phyloP scores from a whole-genome alignment of 805 yeast genomes.

The Zygosaccharomyces gambellarensis region DNA sequence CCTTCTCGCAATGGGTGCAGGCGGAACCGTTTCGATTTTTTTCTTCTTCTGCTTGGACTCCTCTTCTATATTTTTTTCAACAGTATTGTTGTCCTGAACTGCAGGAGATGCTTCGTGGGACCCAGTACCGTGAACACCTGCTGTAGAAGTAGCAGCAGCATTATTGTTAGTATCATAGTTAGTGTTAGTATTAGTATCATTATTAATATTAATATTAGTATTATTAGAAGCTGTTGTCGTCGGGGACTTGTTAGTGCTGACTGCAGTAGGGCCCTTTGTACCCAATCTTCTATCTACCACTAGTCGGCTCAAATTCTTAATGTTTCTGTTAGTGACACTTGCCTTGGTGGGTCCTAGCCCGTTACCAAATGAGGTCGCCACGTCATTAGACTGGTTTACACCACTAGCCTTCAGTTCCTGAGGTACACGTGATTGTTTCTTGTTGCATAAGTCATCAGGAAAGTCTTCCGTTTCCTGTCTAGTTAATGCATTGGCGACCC shows the following conservation, averaged over 20 bases:
- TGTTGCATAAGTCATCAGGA: conserved; percentile 29
- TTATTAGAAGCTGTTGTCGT: neutral
- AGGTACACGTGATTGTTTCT: conserved; percentile 23
- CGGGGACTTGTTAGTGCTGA: neutral
- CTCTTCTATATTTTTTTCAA: conserved; percentile 7
- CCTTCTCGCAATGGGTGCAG: conserved; percentile 14
- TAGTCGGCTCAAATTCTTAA: conserved; percentile 28
- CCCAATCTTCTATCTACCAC: conserved; percentile 32
- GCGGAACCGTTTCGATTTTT: conserved; percentile 8
- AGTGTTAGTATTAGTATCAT: too few species aligned
- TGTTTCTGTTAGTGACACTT: conserved; percentile 31
- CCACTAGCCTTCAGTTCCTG: conserved; percentile 38
- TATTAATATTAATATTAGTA: neutral
- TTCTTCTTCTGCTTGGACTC: conserved; percentile 7
- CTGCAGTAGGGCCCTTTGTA: conserved; percentile 8
- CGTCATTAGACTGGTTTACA: conserved; percentile 35
- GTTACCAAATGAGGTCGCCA: conserved; percentile 34
- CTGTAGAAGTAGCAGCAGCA: neutral
- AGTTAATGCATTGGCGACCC: conserved; percentile 4
- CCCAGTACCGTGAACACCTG: conserved; percentile 12
- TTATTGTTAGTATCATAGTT: neutral
- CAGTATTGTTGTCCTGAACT: conserved; percentile 4
- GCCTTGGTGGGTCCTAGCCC: conserved; percentile 35
- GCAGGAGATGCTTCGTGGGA: neutral
- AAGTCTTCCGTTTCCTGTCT: conserved; percentile 34